phyloP scores from a whole-genome alignment of 305 asterid species.

The Fraxinus latifolia region DNA sequence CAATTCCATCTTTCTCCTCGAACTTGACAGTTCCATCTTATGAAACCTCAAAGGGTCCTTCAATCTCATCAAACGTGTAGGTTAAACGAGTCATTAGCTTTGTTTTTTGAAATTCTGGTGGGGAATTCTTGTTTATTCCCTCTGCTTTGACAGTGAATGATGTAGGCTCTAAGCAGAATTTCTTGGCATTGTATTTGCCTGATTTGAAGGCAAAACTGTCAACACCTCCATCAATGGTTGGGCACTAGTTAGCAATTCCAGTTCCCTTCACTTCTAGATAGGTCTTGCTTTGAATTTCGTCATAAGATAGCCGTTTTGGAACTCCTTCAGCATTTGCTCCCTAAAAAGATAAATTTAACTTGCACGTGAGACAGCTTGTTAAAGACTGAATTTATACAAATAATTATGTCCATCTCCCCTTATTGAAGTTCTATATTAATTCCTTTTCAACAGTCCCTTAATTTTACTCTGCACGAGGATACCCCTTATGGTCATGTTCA shows the following conservation, averaged over 20 bases:
- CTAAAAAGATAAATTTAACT: slow-evolving; percentile 26
- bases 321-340: slow-evolving; percentile 84
- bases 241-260: slow-evolving; percentile 97
- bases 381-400: background rate
- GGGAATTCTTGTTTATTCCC: slow-evolving; percentile 63
- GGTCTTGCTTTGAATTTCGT: slow-evolving; percentile 76
- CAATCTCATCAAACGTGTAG: slow-evolving; percentile 92
- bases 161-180: slow-evolving; percentile 92
- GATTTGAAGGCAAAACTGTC: slow-evolving; percentile 65
- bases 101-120: slow-evolving; percentile 83
- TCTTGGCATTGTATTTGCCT: slow-evolving; percentile 82
- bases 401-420: background rate
- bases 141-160: slow-evolving; percentile 96
- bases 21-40: slow-evolving; percentile 67
- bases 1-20: slow-evolving; percentile 90
- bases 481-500: background rate
- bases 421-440: background rate
- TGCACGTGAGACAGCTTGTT: background rate
- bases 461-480: background rate
- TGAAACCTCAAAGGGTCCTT: slow-evolving; percentile 85
- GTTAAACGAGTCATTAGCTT: slow-evolving; percentile 96
- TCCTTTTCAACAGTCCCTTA: background rate
- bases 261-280: slow-evolving; percentile 89
- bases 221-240: slow-evolving; percentile 78
- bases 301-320: slow-evolving; percentile 70